phyloP scores from a whole-genome alignment of 2,329 filamentous ascomycete species.

The Myriosclerotinia curreyana region DNA sequence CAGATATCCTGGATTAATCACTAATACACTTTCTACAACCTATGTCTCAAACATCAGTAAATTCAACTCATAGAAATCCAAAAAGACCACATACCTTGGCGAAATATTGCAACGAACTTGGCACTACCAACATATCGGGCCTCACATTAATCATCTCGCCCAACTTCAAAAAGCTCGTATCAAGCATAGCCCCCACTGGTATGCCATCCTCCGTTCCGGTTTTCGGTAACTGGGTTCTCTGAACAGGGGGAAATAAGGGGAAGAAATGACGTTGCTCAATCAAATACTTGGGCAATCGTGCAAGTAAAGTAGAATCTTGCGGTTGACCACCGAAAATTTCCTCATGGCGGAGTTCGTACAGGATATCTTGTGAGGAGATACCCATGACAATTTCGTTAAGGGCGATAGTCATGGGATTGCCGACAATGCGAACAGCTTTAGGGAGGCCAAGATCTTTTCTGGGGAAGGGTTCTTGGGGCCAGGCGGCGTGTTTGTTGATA shows the following conservation, averaged over 20 bases:
- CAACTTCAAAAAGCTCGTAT: slow-evolving; percentile 79
- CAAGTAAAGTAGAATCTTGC: slow-evolving; percentile 45
- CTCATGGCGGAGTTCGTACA: slow-evolving; percentile 77
- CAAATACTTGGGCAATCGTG: slow-evolving; percentile 70
- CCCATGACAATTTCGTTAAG: slow-evolving; percentile 85
- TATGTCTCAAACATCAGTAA: slow-evolving; percentile 40
- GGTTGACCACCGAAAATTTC: slow-evolving; percentile 61
- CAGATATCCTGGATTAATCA: slow-evolving; percentile 85
- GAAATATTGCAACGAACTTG: slow-evolving; percentile 80
- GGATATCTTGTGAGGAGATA: slow-evolving; percentile 76
- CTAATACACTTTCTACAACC: slow-evolving; percentile 86
- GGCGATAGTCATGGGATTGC: slow-evolving; percentile 85
- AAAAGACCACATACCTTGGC: slow-evolving; percentile 65
- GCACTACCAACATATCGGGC: slow-evolving; percentile 80
- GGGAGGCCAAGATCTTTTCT: slow-evolving; percentile 73
- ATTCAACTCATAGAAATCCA: too few relatives aligned
- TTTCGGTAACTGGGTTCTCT: slow-evolving; percentile 64
- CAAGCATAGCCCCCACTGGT: slow-evolving; percentile 73
- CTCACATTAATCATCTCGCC: slow-evolving; percentile 85
- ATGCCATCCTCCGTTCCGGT: slow-evolving; percentile 58
- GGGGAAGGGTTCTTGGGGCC: slow-evolving; percentile 72
- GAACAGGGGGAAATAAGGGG: slow-evolving; percentile 79
- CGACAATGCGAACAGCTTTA: slow-evolving; percentile 72
- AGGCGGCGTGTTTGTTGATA: slow-evolving; percentile 79
- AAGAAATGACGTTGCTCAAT: slow-evolving; percentile 91